Evolutionary conservation across 1,139 yeast species (phyloP), one percentile per base, ranked within the genome.

Genomic region (Tardiomyces digboiensis): DNA sequence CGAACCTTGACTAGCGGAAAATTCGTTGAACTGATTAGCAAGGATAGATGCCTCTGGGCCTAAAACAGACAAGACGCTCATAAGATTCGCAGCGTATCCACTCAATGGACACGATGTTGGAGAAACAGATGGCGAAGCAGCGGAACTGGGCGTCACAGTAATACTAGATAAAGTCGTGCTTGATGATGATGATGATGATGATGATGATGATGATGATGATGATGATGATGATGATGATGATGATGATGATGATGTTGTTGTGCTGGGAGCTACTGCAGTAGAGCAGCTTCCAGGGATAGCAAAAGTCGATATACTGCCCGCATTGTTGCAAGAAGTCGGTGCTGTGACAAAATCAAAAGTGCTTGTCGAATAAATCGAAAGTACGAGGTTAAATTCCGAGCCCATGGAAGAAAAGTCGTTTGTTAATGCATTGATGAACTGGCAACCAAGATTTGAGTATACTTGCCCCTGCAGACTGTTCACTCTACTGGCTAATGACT

Each of bases 141-240:
- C 42, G 21, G 39, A 16, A 19, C 14, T 7, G 12, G 21, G 10
- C 26, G 29, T 26, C 12, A 29, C 76, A 22, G 60, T 43, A n/a
- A n/a, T n/a, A n/a, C n/a, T n/a, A n/a, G n/a, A n/a, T 2, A 45
- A 18, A 21, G 26, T 16, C 5, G 33, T 16, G 10, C 16, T 16
- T 7, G 29, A 19, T 41, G 44, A 26, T 37, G 43, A 21, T 16
- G 42, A 36, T 13, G 33, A n/a, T 5, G 26, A 33, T 8, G 40
- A 38, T 5, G 21, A 19, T 26, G 42, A 21, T 19, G 8, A n/a
- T n/a, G 42, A 7, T 8, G 39, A 26, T 19, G 36, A 14, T 29
- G 39, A 14, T 18, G 42, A 19, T 12, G 21, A 21, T 20, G 41
- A 38, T 3, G 29, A 2, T 13, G 29, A 37, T 16, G 16, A 29